Evolutionary conservation across 768 basidiomycete genomes (phyloP).

Genomic region (Termitomyces eurrhizus): DNA sequence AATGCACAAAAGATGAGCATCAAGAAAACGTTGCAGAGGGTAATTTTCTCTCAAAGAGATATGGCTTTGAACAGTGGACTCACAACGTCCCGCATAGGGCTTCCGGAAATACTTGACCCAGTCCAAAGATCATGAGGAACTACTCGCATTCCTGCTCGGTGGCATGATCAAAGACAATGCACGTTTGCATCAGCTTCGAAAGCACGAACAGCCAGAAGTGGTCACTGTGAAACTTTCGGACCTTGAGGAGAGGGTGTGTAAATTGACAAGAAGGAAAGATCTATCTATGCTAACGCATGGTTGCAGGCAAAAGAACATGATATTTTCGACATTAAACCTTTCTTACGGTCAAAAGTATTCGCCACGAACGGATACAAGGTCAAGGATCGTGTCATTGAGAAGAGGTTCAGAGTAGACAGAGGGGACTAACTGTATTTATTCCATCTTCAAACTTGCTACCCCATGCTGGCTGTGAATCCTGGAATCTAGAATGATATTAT

Average conservation of each 20-base stretch:
- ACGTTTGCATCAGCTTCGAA: slow-evolving; percentile 75
- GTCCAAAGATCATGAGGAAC: slow-evolving; percentile 92
- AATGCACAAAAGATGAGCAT: slow-evolving; percentile 97
- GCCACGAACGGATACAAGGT: slow-evolving; percentile 84
- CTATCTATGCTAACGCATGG: slow-evolving; percentile 1
- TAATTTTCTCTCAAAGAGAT: slow-evolving; percentile 32
- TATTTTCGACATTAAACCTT: slow-evolving; percentile 85
- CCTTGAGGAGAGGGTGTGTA: slow-evolving; percentile 79
- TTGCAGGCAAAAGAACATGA: slow-evolving; percentile 92
- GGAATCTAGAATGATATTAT: slow-evolving; percentile 14
- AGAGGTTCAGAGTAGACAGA: slow-evolving; percentile 58
- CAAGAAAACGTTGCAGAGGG: slow-evolving; percentile 95
- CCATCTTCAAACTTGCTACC: slow-evolving; percentile 18
- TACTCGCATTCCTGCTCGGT: slow-evolving; percentile 92
- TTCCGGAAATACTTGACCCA: slow-evolving; percentile 78
- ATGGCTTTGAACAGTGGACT: no score
- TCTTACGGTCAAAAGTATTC: slow-evolving; percentile 84
- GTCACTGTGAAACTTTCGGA: slow-evolving; percentile 76
- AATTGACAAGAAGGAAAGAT: neutral
- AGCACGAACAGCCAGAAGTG: slow-evolving; percentile 71
- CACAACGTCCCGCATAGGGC: no score
- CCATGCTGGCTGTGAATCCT: neutral
- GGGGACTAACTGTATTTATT: slow-evolving; percentile 26
- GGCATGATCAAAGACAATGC: slow-evolving; percentile 91
- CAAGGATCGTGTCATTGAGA: slow-evolving; percentile 64